phyloP scores from a whole-genome alignment of 2,329 filamentous ascomycete genomes.

The Alternaria arbusti region DNA sequence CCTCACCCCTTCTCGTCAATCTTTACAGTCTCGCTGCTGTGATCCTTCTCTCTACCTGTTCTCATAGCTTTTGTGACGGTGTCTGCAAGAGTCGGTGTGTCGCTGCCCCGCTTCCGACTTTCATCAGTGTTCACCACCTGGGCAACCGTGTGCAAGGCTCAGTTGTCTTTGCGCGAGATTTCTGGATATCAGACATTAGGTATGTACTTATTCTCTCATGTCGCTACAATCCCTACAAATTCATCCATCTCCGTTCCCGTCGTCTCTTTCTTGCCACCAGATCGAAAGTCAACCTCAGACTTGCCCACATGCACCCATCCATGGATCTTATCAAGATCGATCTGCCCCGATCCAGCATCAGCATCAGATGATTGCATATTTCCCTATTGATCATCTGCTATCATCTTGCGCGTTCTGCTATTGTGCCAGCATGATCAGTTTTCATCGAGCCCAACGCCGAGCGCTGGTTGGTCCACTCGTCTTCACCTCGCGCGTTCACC shows the following conservation, averaged over 20 bases:
- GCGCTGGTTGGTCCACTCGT: not conserved
- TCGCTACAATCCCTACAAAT: not conserved
- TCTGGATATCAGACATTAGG: not conserved
- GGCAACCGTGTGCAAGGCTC: not conserved
- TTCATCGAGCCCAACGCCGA: not conserved
- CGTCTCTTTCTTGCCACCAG: not conserved
- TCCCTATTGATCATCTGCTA: not conserved
- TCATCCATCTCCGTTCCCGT: not conserved
- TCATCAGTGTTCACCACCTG: not conserved
- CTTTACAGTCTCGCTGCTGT: conserved; percentile 7
- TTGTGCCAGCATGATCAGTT: not conserved
- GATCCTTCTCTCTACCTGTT: not conserved
- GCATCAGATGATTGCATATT: not conserved
- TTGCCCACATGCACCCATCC: not conserved
- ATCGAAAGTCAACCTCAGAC: not conserved
- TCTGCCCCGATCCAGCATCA: not conserved
- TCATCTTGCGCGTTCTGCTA: not conserved
- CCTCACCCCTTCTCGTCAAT: conserved; percentile 27
- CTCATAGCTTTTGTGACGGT: conserved; percentile 8
- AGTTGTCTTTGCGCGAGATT: not conserved
- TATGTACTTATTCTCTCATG: conserved; percentile 3
- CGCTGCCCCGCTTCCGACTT: conserved; percentile 9
- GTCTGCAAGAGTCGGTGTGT: not conserved
- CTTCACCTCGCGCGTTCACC: conserved; percentile 15
- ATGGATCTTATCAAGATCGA: not conserved